phyloP scores from a whole-genome alignment of 2,329 filamentous ascomycete species.

The Aspergillus proliferans region DNA sequence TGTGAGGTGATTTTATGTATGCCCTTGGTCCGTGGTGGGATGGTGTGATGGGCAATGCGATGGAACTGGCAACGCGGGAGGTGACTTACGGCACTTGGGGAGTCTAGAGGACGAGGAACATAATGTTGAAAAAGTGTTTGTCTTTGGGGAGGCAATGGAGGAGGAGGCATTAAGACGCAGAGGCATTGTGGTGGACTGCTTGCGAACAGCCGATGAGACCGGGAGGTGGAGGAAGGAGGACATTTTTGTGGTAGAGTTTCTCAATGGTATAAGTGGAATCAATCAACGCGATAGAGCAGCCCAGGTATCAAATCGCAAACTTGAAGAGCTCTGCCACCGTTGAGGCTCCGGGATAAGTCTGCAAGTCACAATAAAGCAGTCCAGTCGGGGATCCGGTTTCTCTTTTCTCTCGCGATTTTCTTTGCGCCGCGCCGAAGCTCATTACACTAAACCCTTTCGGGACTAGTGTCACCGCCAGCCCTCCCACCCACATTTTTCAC shows the following conservation, averaged over 20 bases:
- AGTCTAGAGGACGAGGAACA: constrained; percentile 19
- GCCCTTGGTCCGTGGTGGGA: neutral
- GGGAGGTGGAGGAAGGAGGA: constrained; percentile 25
- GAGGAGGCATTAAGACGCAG: constrained; percentile 21
- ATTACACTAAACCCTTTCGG: constrained; percentile 16
- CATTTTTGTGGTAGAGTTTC: constrained; percentile 13
- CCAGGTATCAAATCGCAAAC: too few species aligned
- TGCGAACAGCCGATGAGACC: constrained; percentile 29
- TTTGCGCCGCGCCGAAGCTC: constrained; percentile 19
- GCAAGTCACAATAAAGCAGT: neutral
- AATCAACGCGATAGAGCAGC: too few species aligned
- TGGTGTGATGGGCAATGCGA: neutral
- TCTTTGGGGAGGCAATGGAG: constrained; percentile 23
- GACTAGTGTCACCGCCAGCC: constrained; percentile 27
- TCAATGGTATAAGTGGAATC: too few species aligned
- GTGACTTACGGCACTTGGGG: constrained; percentile 25
- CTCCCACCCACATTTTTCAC: constrained; percentile 28
- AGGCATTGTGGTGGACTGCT: constrained; percentile 24
- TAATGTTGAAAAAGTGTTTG: constrained; percentile 25
- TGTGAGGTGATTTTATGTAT: neutral
- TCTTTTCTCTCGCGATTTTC: constrained; percentile 13
- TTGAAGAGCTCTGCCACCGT: too few species aligned
- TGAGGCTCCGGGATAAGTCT: neutral
- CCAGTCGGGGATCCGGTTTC: neutral
- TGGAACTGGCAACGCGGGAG: constrained; percentile 4